Evolutionary conservation across 2,329 filamentous ascomycete species (phyloP), one percentile per base, ranked within the genome.

Genomic region (Leptographium radiaticola): DNA sequence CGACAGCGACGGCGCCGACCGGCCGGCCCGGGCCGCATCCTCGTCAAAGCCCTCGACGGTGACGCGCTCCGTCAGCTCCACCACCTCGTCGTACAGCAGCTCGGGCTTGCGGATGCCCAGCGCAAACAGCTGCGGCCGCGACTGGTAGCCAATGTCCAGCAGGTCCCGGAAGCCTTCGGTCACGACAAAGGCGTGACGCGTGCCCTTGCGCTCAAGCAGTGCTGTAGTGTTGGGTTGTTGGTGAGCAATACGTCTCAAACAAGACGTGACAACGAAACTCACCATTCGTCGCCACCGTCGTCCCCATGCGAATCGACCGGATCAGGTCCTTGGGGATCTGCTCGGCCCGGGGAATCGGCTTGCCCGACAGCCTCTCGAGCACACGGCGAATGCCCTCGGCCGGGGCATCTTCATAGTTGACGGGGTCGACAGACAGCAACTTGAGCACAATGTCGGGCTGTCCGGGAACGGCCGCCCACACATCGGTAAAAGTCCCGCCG

Each of bases 91-190:
- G 65, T 95, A 95, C 5, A 96, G 71, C 6, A 93, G 86, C 60
- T 94, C 88, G 0, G 90, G 89, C 65, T 91, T 89, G 59, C 77
- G 75, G 60, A 95, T 94, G 16, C 86, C 86, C 44, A 96, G 73
- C 63, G 95, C 89, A 63, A 96, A 96, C 60, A 96, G 95, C 65
- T 85, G 84, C 16, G 90, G 90, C 48, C 90, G 76, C 15, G 84
- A 87, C 71, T 96, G 90, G 66, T 95, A 95, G 10, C 90, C 90
- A 64, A 96, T 96, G 54, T 83, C 78, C 18, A 95, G 72, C 60
- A 88, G 93, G 65, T 96, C 89, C 60, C 82, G 84, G 73, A 95
- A 95, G 0, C 90, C 90, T 59, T 83, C 84, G 1, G 88, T 95
- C 10, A 93, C 87, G 1, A 95, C 80, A 68, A 96, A 77, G n/a